Base-by-base conservation (phyloP, 2,329 filamentous ascomycete genomes). In the Venturiaceae sp. region DNA sequence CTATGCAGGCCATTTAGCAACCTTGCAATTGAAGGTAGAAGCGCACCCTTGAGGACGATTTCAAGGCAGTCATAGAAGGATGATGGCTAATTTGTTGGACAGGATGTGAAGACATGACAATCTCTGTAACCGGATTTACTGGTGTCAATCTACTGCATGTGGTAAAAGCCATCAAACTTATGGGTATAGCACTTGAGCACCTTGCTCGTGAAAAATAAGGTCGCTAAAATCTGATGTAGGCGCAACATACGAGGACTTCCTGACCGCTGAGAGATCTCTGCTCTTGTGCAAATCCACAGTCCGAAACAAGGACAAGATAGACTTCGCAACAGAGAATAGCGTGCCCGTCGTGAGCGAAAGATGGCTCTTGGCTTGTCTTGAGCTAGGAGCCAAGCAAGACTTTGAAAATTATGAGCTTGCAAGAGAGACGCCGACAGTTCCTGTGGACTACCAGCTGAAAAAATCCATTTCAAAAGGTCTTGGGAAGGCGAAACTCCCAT, bases 91-190 rank as follows among this genome's bases (percentile, higher is more conserved):
- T 62, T n/a, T 33, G 9, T 59, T 30, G 5, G 30, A 28, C 55
- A 68, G 88, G 82, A 1, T 92, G 96, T 65, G 72, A 81, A 9
- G 76, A 74, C n/a, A 73, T 96, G 62, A 81, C 78, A 11, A 81
- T 97, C 58, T 90, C 87, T 69, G 90, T 88, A 1, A 90, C 91
- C 2, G 88, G 87, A 5, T 96, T 97, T 69, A 81, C 81, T 9
- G 88, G 89, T 7, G 86, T 96, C 58, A 90, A 96, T 66, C 79
- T 96, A 9, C 80, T 92, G 63, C 94, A 97, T 70, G 78, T 96
- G 33, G 86, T 87, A 23, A 91, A 90, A 70, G 78, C 87, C 2
- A 80, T 95, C 28, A 79, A 79, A 37, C 80, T 95, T 61, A 80
- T 95, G 61, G 91, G 80, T 80, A 70, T 30, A 14, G 26, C n/a